Base-by-base conservation (phyloP, 2,329 filamentous ascomycete genomes). In the Talaromyces funiculosus region DNA sequence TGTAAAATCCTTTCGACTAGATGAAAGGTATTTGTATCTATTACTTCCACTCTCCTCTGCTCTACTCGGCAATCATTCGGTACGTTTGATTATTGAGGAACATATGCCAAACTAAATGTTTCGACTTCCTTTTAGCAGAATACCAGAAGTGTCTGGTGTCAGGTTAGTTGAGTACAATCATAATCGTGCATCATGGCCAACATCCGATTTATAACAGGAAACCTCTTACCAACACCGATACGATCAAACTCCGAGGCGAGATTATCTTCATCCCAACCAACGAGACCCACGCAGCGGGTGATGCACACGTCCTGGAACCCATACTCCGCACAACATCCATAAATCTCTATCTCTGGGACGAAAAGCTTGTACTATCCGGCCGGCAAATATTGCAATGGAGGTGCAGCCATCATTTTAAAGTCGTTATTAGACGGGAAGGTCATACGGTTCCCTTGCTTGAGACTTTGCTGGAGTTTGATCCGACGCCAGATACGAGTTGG, bases 321-420 rank as follows among this genome's bases (percentile, higher is more conserved):
- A 38, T 49, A 37, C 31, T 57, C 14, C 55, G 55, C 31, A 57
- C 31, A 7, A 9, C 38, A 37, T 49, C 42, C 16, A 49, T 57
- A 14, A 49, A 57, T 22, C 55, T 57, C 20, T 57, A 37, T 20
- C 55, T 57, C 14, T 57, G 55, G 55, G 55, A 57, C 31, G 31
- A 38, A 6, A 20, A 42, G 49, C 42, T 57, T 14, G 29, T 57
- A 4, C 4, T 29, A 18, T 57, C 55, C 4, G 55, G 42, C 8
- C 55, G 33, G 16, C 55, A 57, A 6, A 49, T 57, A 22, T 4
- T 57, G 31, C 55, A 35, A 49, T 57, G 55, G 55, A 37, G 55
- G 16, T 29, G 42, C 7, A 37, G 42, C 20, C 42, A 57, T 49
- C 29, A 38, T 29, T 57, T 57, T 16, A 49, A 29, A 38, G 31